These are phyloP conservation scores for Puccinellia tenuiflora DNA, from an alignment of 176 grass and related monocot genomes.

Conservation along the genomic window DNA sequence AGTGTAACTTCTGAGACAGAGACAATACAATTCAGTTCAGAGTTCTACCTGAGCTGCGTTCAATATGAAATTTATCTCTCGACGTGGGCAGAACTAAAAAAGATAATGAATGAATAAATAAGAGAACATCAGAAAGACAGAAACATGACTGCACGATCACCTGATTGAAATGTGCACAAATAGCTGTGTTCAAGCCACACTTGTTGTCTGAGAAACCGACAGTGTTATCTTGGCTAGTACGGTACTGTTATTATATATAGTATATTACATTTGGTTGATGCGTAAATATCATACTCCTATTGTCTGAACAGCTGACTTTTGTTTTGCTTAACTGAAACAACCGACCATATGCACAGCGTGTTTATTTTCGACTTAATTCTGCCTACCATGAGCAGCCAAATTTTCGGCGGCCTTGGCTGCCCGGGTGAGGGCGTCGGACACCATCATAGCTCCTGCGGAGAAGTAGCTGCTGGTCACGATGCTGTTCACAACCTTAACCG, in stretches of 20 bases:
- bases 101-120: not conserved
- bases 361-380: constrained; percentile 39
- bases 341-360: not conserved
- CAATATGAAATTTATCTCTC: not conserved
- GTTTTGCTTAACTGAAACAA: not conserved
- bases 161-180: constrained; percentile 5
- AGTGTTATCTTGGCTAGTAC: not conserved
- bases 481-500: constrained; percentile 43
- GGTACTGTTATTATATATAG: not conserved
- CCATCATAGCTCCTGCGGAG: constrained; percentile 74
- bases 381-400: constrained; percentile 64
- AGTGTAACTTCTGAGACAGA: too few relatives aligned
- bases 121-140: not conserved
- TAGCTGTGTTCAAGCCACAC: constrained; percentile 3
- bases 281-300: not conserved
- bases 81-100: not conserved
- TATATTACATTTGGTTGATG: not conserved
- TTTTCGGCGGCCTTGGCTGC: constrained; percentile 72
- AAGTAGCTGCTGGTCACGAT: constrained; percentile 93
- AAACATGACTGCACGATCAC: constrained; percentile 28
- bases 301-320: constrained; percentile 1
- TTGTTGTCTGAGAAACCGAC: not conserved
- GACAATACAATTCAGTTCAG: too few relatives aligned
- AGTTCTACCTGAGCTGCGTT: not conserved
- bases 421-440: constrained; percentile 65